These are phyloP conservation scores for Yamadazyma diddensiae DNA, from an alignment of 1,139 yeast genomes.

Conservation along the genomic window DNA sequence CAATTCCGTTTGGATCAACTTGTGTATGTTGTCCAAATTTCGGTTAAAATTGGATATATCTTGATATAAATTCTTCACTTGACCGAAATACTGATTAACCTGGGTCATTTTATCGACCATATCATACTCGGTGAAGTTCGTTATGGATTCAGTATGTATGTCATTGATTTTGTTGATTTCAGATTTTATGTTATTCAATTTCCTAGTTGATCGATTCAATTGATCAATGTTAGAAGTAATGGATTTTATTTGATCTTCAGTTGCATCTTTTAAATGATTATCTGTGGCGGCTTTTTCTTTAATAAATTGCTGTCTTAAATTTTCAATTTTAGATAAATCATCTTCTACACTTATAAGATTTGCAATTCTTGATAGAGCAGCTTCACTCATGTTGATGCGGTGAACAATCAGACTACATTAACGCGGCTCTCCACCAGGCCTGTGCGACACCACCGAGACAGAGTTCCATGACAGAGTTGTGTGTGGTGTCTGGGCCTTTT, in stretches of 20 bases:
- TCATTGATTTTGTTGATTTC: conserved; percentile 60
- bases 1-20: conserved; percentile 52
- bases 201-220: conserved; percentile 34
- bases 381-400: conserved; percentile 34
- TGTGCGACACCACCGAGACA: too few species aligned
- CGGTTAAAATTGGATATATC: conserved; percentile 59
- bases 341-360: conserved; percentile 49
- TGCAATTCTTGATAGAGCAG: conserved; percentile 43
- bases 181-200: conserved; percentile 47
- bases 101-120: conserved; percentile 59
- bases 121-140: conserved; percentile 54
- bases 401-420: too few species aligned
- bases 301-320: conserved; percentile 55
- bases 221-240: conserved; percentile 40
- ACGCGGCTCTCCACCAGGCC: too few species aligned
- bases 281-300: conserved; percentile 77
- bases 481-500: too few species aligned
- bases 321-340: conserved; percentile 55
- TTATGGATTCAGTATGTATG: conserved; percentile 51
- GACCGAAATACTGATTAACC: conserved; percentile 69
- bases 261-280: conserved; percentile 61
- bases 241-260: conserved; percentile 57
- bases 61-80: conserved; percentile 62
- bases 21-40: conserved; percentile 49
- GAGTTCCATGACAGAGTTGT: too few species aligned